Conservation (phyloP, 2,329 filamentous ascomycete species). For the Fusarium torulosum region DNA sequence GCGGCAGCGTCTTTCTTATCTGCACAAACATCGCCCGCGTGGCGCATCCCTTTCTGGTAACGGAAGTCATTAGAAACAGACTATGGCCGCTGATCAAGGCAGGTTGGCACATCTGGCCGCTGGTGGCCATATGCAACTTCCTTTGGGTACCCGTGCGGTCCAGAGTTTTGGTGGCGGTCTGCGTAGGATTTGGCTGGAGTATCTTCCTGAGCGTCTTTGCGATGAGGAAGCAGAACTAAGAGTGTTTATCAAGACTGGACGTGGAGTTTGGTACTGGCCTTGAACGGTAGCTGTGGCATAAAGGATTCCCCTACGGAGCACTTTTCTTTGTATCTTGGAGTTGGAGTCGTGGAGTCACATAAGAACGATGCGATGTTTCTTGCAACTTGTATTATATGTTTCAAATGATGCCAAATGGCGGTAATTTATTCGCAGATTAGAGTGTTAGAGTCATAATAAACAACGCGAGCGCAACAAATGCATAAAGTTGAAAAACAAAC, state of each 20-base stretch:
- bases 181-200: constrained; percentile 55
- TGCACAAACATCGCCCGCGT: constrained; percentile 54
- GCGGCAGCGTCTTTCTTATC: constrained; percentile 52
- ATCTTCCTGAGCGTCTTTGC: constrained; percentile 55
- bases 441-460: background rate
- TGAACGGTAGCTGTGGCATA: constrained; percentile 3
- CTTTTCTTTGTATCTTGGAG: constrained; percentile 28
- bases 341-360: constrained; percentile 2
- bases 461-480: background rate
- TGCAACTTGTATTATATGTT: background rate
- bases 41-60: constrained; percentile 40
- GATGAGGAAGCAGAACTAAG: constrained; percentile 37
- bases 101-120: constrained; percentile 55
- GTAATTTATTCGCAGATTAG: background rate
- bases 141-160: constrained; percentile 54
- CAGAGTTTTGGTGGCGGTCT: constrained; percentile 53
- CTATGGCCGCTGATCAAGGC: constrained; percentile 51
- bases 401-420: background rate
- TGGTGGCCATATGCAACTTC: constrained; percentile 54
- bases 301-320: constrained; percentile 19
- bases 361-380: background rate
- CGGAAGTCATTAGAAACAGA: constrained; percentile 47
- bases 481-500: background rate
- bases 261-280: constrained; percentile 17
- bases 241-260: background rate